Evolutionary conservation across 1,284 basidiomycete species (phyloP), one percentile per base, ranked within the genome.

Genomic region (Ceratorhiza oryzae-sativae): DNA sequence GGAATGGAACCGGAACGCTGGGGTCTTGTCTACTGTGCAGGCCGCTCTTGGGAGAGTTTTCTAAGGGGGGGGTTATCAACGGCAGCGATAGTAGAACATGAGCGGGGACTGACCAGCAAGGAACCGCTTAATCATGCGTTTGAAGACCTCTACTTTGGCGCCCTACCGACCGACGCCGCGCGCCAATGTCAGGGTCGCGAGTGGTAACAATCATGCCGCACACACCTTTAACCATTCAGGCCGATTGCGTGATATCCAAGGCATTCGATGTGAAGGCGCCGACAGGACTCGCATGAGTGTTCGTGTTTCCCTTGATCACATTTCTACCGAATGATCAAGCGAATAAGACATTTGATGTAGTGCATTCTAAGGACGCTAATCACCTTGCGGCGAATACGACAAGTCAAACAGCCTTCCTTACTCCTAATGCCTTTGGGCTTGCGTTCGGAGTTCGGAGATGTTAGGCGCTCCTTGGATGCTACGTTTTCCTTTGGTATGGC

Each of bases 1-100:
- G 53, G 41, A 70, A 70, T 1, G 67, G 67, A 18, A 70, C 67
- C 30, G 67, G 67, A 6, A 70, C 55, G 36, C 23, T 70, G 23
- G 67, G 15, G 36, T 70, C 67, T 58, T 70, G 67, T 15, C 67
- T 53, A 13, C 53, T 36, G 32, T 70, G 67, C 15, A 58, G 42
- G 18, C 67, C 67, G 32, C 67, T 70, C 48, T 70, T 70, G 41
- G 67, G 67, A 48, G 67, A 70, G 25, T 70, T 70, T 32, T 70
- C 67, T 70, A n/a, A 20, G 34, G 3, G 39, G 32, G 25, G 20
- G 13, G 36, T 6, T 39, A 39, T 58, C 27, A 36, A 48, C 15
- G 2, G 36, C 27, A 27, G 67, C 51, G 6, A 42, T 15, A 46
- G 2, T 10, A 23, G 6, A 13, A 2, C 13, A 32, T 20, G 20